Evolutionary conservation across 1,139 yeast species (phyloP).

Genomic region (Saccharomyces hybrid): DNA sequence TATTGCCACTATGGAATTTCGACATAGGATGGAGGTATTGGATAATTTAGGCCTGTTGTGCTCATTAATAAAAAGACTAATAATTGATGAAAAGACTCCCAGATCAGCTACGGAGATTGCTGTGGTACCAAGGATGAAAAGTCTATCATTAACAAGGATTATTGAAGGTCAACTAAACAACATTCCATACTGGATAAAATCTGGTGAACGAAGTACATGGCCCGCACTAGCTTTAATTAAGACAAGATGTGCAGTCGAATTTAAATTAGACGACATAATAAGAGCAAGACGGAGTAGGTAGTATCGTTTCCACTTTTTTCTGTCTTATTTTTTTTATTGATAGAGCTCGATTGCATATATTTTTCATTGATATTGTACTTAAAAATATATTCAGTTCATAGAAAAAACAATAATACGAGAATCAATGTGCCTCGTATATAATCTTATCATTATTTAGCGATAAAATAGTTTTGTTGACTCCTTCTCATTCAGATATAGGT

Average conservation of each 20-base stretch:
- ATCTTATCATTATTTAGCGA: conserved; percentile 22
- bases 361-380: neutral
- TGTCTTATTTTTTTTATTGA: neutral
- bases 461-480: conserved; percentile 41
- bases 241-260: conserved; percentile 87
- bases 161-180: conserved; percentile 51
- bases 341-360: neutral
- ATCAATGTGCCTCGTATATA: neutral
- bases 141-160: conserved; percentile 63
- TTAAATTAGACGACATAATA: conserved; percentile 62
- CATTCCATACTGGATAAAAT: conserved; percentile 80
- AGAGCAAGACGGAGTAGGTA: conserved; percentile 35
- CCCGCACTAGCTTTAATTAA: conserved; percentile 78
- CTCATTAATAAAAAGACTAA: conserved; percentile 61
- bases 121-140: conserved; percentile 78
- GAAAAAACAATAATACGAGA: neutral
- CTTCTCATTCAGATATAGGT: conserved; percentile 52
- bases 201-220: conserved; percentile 94
- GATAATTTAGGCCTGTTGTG: conserved; percentile 74
- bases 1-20: conserved; percentile 56
- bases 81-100: conserved; percentile 85
- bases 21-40: conserved; percentile 74
- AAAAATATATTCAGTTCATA: neutral
- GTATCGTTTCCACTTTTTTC: conserved; percentile 1
- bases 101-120: conserved; percentile 72